phyloP scores from a whole-genome alignment of 2,329 filamentous ascomycete species.

The Arachnopeziza araneosa region DNA sequence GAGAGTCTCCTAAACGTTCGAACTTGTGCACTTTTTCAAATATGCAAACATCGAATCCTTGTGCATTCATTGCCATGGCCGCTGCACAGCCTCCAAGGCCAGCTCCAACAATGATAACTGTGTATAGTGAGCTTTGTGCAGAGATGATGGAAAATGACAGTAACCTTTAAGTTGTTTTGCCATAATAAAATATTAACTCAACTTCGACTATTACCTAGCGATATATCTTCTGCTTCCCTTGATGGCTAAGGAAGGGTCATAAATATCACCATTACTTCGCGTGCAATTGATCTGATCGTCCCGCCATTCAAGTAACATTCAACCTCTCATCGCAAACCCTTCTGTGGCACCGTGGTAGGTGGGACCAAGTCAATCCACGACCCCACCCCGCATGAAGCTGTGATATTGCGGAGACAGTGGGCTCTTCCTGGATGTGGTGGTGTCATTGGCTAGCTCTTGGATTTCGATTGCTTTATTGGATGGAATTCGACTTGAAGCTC shows the following conservation, averaged over 20 bases:
- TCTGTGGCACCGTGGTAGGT: neutral
- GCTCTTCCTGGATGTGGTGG: neutral
- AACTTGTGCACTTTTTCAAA: slow-evolving; percentile 41
- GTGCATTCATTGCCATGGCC: slow-evolving; percentile 42
- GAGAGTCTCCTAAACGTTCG: slow-evolving; percentile 39
- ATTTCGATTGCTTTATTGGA: no score
- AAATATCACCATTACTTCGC: no score
- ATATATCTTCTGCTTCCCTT: no score
- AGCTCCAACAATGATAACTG: slow-evolving; percentile 45
- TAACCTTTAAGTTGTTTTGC: slow-evolving; percentile 10
- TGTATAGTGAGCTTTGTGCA: neutral
- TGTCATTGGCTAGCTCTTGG: no score
- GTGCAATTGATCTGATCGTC: no score
- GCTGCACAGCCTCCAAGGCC: slow-evolving; percentile 44
- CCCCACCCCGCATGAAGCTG: no score
- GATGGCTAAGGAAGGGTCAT: no score
- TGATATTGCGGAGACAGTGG: no score
- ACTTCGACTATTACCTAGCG: no score
- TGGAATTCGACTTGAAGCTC: no score
- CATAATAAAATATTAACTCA: neutral
- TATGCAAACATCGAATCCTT: slow-evolving; percentile 37
- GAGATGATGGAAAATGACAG: neutral
- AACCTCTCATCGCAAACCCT: no score
- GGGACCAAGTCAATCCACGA: neutral
- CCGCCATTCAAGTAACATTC: no score